Evolutionary conservation across 768 basidiomycete species (phyloP).

Genomic region (Xerocomellus intermedius): DNA sequence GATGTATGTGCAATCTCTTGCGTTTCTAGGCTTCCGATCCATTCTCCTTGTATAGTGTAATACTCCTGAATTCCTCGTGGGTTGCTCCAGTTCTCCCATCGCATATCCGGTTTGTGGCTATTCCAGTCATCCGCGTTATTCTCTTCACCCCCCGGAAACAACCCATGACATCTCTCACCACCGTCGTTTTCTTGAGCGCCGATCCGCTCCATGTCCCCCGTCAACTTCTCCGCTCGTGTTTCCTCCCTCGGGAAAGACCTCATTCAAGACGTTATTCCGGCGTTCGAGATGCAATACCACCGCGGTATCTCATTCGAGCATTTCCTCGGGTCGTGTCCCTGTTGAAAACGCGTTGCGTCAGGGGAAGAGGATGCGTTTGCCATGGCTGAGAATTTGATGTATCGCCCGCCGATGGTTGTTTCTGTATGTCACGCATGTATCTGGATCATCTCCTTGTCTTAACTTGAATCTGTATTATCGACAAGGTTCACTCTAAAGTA

Average conservation of each 20-base stretch:
- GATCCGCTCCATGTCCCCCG: constrained; percentile 20
- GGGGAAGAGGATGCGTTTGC: constrained; percentile 30
- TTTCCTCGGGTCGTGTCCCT: constrained; percentile 19
- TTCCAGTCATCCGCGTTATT: constrained; percentile 21
- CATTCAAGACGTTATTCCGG: constrained; percentile 28
- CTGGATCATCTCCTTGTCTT: constrained; percentile 7
- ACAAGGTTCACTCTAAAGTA: neutral
- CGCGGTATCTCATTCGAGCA: constrained; percentile 7
- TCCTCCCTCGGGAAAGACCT: constrained; percentile 16
- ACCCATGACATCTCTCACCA: constrained; percentile 9
- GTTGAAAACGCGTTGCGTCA: constrained; percentile 23
- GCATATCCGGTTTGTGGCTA: constrained; percentile 32
- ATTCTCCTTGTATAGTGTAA: constrained; percentile 8
- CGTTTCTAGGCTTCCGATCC: neutral
- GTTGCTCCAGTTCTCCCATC: constrained; percentile 31
- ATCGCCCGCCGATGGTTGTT: constrained; percentile 3
- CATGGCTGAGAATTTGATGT: constrained; percentile 33
- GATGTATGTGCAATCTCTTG: constrained; percentile 15
- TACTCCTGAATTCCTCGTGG: constrained; percentile 33
- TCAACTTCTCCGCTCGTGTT: constrained; percentile 11
- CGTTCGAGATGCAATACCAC: constrained; percentile 29
- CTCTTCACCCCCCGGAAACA: neutral
- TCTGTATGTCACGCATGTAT: constrained; percentile 26
- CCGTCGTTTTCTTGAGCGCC: constrained; percentile 10
- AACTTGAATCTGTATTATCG: constrained; percentile 11